phyloP scores from a whole-genome alignment of 163 green algal species.

The Prototheca wickerhamii region DNA sequence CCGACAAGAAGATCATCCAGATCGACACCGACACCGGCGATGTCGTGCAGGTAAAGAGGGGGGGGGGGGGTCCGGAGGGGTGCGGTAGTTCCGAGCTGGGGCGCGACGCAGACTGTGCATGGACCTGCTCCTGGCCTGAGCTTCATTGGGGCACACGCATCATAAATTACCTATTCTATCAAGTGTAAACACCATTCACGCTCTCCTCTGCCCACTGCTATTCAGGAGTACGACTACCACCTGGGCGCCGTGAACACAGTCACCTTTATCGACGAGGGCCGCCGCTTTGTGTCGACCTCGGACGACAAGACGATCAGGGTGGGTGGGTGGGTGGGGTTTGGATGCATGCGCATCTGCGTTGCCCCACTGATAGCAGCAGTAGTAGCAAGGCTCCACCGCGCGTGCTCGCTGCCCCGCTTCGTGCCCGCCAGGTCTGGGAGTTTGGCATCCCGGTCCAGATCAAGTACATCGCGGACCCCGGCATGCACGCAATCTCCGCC shows the following conservation, averaged over 20 bases:
- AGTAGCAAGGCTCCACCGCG: not conserved
- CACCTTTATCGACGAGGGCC: slow-evolving; percentile 93
- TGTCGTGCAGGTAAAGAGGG: slow-evolving; percentile 47
- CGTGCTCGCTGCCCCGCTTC: not conserved
- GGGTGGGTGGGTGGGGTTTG: not conserved
- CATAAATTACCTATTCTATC: not conserved
- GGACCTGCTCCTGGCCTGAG: not conserved
- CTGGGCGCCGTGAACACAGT: slow-evolving; percentile 94
- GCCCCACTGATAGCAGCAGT: not conserved
- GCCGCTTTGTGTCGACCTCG: slow-evolving; percentile 87
- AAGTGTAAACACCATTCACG: too few species aligned
- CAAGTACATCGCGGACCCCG: slow-evolving; percentile 58
- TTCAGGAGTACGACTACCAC: slow-evolving; percentile 95
- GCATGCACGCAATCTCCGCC: slow-evolving; percentile 87
- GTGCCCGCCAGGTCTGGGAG: slow-evolving; percentile 65
- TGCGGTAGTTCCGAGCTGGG: too few species aligned
- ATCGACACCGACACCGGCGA: slow-evolving; percentile 87
- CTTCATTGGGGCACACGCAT: not conserved
- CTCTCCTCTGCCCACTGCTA: not conserved
- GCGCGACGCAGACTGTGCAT: not conserved
- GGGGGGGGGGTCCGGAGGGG: not conserved
- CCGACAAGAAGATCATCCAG: slow-evolving; percentile 95
- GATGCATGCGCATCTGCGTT: not conserved
- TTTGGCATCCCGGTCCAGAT: slow-evolving; percentile 89
- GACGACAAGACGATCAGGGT: slow-evolving; percentile 98